Conservation (phyloP, 768 basidiomycete species). For the Tephrocybe sp. region DNA sequence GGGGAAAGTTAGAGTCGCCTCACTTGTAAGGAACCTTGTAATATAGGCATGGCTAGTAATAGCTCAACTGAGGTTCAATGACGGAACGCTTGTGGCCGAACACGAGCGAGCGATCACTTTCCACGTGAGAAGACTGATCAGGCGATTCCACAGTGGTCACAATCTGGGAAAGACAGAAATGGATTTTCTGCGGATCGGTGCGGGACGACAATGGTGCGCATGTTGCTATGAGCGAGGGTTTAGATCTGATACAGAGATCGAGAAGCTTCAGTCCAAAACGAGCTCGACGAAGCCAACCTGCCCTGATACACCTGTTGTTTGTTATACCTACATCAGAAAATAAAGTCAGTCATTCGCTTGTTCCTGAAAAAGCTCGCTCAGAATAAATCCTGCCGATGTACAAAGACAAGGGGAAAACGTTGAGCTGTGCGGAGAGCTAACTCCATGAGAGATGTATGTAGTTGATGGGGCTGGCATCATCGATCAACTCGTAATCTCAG, state of each 20-base stretch:
- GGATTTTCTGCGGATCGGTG: slow-evolving; percentile 41
- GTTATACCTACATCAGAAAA: background rate
- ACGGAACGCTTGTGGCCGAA: slow-evolving; percentile 22
- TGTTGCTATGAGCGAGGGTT: slow-evolving; percentile 29
- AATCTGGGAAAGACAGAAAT: slow-evolving; percentile 27
- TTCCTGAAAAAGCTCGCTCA: background rate
- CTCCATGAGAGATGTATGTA: background rate
- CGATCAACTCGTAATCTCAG: background rate
- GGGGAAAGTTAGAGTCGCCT: slow-evolving; percentile 10
- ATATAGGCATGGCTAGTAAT: slow-evolving; percentile 25
- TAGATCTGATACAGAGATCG: slow-evolving; percentile 24
- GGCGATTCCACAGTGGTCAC: slow-evolving; percentile 23
- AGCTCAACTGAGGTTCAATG: slow-evolving; percentile 26
- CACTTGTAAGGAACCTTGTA: slow-evolving; percentile 7
- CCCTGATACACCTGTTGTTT: background rate
- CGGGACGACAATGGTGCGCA: slow-evolving; percentile 23
- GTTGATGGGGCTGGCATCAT: slow-evolving; percentile 3
- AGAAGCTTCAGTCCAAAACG: slow-evolving; percentile 18
- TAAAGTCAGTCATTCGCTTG: too few relatives aligned
- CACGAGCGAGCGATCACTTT: slow-evolving; percentile 19
- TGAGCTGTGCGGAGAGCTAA: background rate
- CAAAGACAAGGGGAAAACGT: background rate
- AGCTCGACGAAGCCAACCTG: background rate
- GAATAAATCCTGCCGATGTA: too few relatives aligned
- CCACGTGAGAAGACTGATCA: slow-evolving; percentile 22